Evolutionary conservation across 2,329 filamentous ascomycete species (phyloP), one percentile per base, ranked within the genome.

Genomic region (Fusarium longipes): DNA sequence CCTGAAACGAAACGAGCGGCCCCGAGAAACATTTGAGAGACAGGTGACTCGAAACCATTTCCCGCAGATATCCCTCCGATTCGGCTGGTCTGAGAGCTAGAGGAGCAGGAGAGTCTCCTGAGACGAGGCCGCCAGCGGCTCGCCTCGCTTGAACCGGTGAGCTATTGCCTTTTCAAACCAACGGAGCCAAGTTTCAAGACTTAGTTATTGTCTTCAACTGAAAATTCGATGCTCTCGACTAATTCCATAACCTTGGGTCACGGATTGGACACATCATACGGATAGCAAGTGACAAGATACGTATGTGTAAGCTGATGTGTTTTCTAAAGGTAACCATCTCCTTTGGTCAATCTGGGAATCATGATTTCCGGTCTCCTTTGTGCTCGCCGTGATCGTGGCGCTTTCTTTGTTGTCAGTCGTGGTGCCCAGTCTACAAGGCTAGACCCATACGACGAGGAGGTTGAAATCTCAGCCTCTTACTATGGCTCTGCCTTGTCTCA

Each of bases 1-100:
- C 58, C 66, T 69, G 67, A 69, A 69, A 69, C 67, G 66, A 69
- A 70, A 70, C 67, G 51, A 24, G n/a, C 49, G 29, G 33, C 47
- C 44, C 22, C 33, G 18, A 67, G 57, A 69, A 70, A 69, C 53
- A 64, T 44, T 63, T 68, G 50, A 58, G 40, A 44, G 42, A 52
- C 43, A 55, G n/a, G 30, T 47, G 43, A 42, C 42, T 55, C 48
- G 35, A 49, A 42, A 42, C 30, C 53, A 45, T 54, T 44, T 48
- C 35, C 39, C 49, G 51, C 57, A 56, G 27, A 49, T 30, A 44
- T 61, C 45, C 32, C 29, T 68, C 51, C 36, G 42, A 35, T 29
- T 57, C 22, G 33, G 24, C 32, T 49, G 50, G 32, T 29, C 17
- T 43, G 24, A 48, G 12, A 17, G 30, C 44, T 40, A 43, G 43